These are phyloP conservation scores for Phoma sp. DNA, from an alignment of 2,329 filamentous ascomycete species.

Conservation along the genomic window DNA sequence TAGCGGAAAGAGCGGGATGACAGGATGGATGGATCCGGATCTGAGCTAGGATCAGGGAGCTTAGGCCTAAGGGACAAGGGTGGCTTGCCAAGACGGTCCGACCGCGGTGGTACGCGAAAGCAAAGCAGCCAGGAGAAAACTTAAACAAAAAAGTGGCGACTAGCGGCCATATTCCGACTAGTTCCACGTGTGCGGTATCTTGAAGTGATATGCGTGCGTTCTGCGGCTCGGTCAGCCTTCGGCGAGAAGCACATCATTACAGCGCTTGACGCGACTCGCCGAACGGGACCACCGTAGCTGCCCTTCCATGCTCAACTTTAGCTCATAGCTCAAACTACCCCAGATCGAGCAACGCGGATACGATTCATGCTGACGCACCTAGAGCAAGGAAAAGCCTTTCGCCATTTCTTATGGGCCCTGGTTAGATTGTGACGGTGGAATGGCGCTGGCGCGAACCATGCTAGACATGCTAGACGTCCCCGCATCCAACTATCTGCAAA, in stretches of 20 bases:
- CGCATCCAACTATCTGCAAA: constrained; percentile 38
- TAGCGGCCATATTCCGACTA: constrained; percentile 32
- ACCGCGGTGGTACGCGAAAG: constrained; percentile 23
- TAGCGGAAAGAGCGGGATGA: constrained; percentile 18
- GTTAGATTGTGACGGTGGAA: constrained; percentile 35
- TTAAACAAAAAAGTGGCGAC: constrained; percentile 37
- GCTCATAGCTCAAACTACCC: constrained; percentile 29
- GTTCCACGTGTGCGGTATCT: constrained; percentile 23
- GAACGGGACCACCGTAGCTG: constrained; percentile 21
- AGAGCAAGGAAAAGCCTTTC: constrained; percentile 32
- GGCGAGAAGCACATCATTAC: constrained; percentile 28
- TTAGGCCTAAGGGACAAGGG: constrained; percentile 13
- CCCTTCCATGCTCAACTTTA: constrained; percentile 25
- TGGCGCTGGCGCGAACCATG: constrained; percentile 44
- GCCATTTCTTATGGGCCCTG: constrained; percentile 31
- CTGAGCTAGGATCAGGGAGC: constrained; percentile 22
- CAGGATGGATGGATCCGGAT: constrained; percentile 26
- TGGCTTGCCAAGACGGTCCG: constrained; percentile 33
- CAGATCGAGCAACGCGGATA: constrained; percentile 32
- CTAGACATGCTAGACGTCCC: constrained; percentile 27
- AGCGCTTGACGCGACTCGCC: constrained; percentile 33
- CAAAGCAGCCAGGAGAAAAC: constrained; percentile 27
- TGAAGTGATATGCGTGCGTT: constrained; percentile 27
- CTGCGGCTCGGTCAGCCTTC: constrained; percentile 37
- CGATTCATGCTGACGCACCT: constrained; percentile 41